These are phyloP conservation scores for Podospora tetraspora DNA, from an alignment of 495 filamentous ascomycete species.

Conservation along the genomic window DNA sequence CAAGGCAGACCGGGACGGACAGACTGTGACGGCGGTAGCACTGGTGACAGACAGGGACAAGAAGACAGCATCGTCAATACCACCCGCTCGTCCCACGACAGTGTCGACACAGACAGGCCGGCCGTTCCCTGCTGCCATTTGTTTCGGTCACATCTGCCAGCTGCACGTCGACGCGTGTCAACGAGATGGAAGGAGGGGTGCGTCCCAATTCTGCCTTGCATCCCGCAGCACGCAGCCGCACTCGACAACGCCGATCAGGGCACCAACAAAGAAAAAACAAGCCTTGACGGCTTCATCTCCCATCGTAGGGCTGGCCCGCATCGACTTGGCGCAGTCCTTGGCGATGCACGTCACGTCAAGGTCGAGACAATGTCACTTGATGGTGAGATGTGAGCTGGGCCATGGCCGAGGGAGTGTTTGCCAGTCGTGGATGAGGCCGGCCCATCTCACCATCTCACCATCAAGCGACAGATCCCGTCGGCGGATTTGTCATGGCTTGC, in stretches of 20 bases:
- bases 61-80: not conserved
- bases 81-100: not conserved
- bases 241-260: too few relatives aligned
- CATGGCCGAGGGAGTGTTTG: too few relatives aligned
- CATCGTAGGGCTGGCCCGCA: slow-evolving; percentile 6
- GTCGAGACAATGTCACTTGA: not conserved
- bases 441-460: too few relatives aligned
- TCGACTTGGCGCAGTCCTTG: slow-evolving; percentile 17
- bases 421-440: not conserved
- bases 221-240: too few relatives aligned
- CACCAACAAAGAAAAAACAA: slow-evolving; percentile 5
- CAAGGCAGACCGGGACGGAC: not conserved
- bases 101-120: not conserved
- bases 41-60: not conserved
- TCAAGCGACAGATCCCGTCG: not conserved
- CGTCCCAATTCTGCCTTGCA: too few relatives aligned
- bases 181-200: not conserved
- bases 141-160: not conserved
- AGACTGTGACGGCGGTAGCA: too few relatives aligned
- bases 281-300: not conserved
- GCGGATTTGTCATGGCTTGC: not conserved
- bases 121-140: not conserved
- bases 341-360: slow-evolving; percentile 15
- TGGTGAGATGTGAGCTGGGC: not conserved
- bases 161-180: not conserved